Evolutionary conservation across 164 flowering plant genomes (phyloP).

Genomic region (Berberis thunbergii): DNA sequence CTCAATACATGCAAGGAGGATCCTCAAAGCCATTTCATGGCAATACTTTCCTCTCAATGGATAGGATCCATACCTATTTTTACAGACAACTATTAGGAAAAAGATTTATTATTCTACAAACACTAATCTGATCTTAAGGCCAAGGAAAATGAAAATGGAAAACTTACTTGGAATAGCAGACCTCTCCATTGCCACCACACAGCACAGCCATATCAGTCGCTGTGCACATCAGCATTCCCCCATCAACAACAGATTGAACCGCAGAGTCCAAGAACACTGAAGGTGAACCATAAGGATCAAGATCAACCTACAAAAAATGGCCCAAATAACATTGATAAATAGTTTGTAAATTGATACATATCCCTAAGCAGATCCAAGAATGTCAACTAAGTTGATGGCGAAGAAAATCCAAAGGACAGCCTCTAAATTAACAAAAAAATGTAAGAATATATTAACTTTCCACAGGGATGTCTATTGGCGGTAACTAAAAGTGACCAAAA

Average conservation of each 20-base stretch:
- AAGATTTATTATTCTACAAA: constrained; percentile 1
- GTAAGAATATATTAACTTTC: too few species aligned
- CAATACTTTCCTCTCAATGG: constrained; percentile 89
- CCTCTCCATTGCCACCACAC: constrained; percentile 96
- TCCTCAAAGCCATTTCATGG: constrained; percentile 98
- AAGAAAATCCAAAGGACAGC: too few species aligned
- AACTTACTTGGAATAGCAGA: constrained; percentile 94
- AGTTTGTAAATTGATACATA: neutral
- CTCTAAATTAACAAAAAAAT: too few species aligned
- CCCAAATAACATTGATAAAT: neutral
- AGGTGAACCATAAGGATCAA: constrained; percentile 99
- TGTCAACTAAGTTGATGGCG: too few species aligned
- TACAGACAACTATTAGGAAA: constrained; percentile 9
- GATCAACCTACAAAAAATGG: constrained; percentile 75
- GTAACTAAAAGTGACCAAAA: too few species aligned
- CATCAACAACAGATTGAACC: constrained; percentile 88
- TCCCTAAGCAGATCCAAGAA: too few species aligned
- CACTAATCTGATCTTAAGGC: constrained; percentile 2
- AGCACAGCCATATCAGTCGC: constrained; percentile 99
- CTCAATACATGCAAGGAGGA: constrained; percentile 93
- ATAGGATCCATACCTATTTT: constrained; percentile 80
- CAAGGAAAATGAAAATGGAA: constrained; percentile 1
- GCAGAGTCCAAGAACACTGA: constrained; percentile 97
- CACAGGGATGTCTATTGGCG: too few species aligned
- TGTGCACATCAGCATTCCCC: constrained; percentile 98